Percentiles rank a stretch among this genome's conserved stretches.
These are phyloP conservation scores for Aspergillus quadricinctus DNA, from an alignment of 2,329 filamentous ascomycete species.

Conservation along the genomic window DNA sequence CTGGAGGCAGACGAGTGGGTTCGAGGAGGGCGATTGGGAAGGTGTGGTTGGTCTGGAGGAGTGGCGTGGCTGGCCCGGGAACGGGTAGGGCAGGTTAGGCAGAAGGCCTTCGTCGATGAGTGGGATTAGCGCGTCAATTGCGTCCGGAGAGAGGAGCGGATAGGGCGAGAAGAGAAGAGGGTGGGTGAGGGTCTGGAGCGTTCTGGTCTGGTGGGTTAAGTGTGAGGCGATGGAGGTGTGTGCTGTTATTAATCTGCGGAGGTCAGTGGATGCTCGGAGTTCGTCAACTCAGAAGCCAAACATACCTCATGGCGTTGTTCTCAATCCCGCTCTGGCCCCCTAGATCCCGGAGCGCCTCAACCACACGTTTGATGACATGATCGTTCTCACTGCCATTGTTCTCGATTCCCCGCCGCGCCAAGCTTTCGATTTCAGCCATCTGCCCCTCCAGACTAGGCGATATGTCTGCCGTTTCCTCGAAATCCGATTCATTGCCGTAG, in stretches of 20 bases:
- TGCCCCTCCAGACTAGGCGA: constrained; percentile 51
- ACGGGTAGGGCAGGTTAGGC: constrained; percentile 48
- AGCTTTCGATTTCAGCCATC: constrained; percentile 53
- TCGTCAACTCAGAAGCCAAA: neutral
- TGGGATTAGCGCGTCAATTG: constrained; percentile 55
- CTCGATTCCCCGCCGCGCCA: constrained; percentile 51
- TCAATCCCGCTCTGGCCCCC: constrained; percentile 54
- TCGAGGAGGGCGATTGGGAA: constrained; percentile 26
- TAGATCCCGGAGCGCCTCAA: constrained; percentile 50
- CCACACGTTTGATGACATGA: constrained; percentile 49
- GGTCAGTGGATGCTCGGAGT: constrained; percentile 1
- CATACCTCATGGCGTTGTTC: constrained; percentile 52
- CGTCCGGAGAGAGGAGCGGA: constrained; percentile 49
- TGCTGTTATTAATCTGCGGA: constrained; percentile 51
- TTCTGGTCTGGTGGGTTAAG: constrained; percentile 57
- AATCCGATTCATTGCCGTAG: constrained; percentile 54
- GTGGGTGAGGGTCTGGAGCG: constrained; percentile 55
- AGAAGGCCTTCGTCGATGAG: constrained; percentile 51
- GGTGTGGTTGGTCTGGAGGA: constrained; percentile 27
- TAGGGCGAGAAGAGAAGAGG: constrained; percentile 56
- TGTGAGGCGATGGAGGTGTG: constrained; percentile 57
- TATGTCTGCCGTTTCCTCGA: constrained; percentile 50
- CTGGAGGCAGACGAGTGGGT: constrained; percentile 61
- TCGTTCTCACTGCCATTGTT: constrained; percentile 50
- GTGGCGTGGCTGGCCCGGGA: constrained; percentile 26